These are phyloP conservation scores for Graphiopsis chlorocephala DNA, from an alignment of 2,329 filamentous ascomycete species.

Conservation along the genomic window DNA sequence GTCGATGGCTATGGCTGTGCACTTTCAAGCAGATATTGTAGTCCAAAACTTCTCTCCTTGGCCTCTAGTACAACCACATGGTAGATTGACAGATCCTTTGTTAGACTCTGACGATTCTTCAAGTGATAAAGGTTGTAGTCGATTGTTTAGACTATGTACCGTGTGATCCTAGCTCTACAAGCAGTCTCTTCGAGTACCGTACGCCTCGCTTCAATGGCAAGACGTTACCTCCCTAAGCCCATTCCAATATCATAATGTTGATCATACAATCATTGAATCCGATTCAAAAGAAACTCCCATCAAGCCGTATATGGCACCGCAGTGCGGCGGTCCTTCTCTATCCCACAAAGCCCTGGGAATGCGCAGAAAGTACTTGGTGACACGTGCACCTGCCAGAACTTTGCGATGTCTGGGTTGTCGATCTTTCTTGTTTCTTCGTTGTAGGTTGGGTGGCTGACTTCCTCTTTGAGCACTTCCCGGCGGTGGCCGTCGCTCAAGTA, in stretches of 20 bases:
- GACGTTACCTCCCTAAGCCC: background rate
- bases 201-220: background rate
- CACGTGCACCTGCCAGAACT: constrained; percentile 46
- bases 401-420: constrained; percentile 25
- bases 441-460: constrained; percentile 43
- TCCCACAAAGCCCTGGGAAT: constrained; percentile 21
- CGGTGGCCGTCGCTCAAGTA: constrained; percentile 45
- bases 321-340: constrained; percentile 17
- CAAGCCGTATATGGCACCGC: background rate
- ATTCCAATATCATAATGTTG: background rate
- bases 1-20: too few relatives aligned
- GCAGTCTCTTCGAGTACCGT: background rate
- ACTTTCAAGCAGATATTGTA: too few relatives aligned
- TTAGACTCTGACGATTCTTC: background rate
- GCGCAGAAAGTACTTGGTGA: constrained; percentile 32
- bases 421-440: constrained; percentile 30
- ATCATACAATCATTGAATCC: background rate
- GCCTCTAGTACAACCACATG: too few relatives aligned
- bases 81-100: too few relatives aligned
- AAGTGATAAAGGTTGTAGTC: background rate
- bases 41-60: too few relatives aligned
- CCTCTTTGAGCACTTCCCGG: constrained; percentile 50
- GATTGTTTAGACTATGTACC: background rate
- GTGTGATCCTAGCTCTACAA: background rate
- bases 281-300: background rate